A percentile compares a stretch with the other conserved stretches of the same genome.
These are phyloP conservation scores for Aphanomyces stellatus DNA, from an alignment of 352 stramenopile genomes.

Conservation along the genomic window DNA sequence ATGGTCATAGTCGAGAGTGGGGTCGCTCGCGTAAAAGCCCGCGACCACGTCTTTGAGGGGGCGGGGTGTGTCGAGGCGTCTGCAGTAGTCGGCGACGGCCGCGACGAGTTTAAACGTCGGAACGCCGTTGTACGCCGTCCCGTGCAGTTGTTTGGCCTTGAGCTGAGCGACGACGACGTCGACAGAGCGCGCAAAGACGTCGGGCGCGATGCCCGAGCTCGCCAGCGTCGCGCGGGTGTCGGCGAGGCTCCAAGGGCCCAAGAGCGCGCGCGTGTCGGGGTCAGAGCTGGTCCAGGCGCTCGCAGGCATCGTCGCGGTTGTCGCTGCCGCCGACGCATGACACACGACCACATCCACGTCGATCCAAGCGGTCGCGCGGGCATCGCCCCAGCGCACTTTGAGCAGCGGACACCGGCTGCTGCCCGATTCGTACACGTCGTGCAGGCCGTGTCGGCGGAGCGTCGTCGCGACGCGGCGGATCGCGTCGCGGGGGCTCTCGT, in stretches of 20 bases:
- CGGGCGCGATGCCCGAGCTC: background rate
- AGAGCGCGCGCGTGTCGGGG: background rate
- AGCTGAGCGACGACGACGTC: background rate
- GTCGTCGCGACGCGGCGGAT: background rate
- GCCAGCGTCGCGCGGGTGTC: background rate
- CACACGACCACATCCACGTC: slow-evolving; percentile 4
- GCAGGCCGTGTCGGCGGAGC: background rate
- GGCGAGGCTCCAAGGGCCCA: background rate
- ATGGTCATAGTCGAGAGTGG: background rate
- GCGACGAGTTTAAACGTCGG: slow-evolving; percentile 3
- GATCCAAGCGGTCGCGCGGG: background rate
- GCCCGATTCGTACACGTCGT: slow-evolving; percentile 2
- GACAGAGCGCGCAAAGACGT: slow-evolving; percentile 1
- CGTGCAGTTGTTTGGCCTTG: background rate
- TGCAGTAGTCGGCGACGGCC: background rate
- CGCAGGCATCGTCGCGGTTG: background rate
- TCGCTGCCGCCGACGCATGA: background rate
- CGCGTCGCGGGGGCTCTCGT: background rate
- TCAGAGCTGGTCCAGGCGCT: background rate
- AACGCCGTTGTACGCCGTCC: background rate
- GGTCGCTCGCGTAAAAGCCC: slow-evolving; percentile 1
- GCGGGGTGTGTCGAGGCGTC: background rate
- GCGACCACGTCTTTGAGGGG: slow-evolving; percentile 1
- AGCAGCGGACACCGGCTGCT: slow-evolving; percentile 4
- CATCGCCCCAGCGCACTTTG: background rate